Evolutionary conservation across 768 basidiomycete genomes (phyloP).

Genomic region (Neoboletus subvelutipes): DNA sequence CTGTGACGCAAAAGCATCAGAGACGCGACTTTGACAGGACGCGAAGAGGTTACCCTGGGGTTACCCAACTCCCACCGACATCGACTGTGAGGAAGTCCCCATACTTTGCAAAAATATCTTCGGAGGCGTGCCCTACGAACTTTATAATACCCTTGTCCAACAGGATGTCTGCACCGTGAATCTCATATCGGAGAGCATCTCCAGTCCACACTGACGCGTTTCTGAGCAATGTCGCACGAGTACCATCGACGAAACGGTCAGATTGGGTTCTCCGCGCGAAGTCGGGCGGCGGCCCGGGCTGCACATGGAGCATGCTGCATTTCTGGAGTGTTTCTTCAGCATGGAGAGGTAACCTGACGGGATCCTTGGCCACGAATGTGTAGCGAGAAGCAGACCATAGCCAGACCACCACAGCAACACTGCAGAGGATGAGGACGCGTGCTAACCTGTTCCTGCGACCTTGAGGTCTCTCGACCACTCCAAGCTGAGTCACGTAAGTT

Average conservation of each 20-base stretch:
- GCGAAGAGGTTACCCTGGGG: constrained; percentile 52
- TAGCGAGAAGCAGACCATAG: constrained; percentile 20
- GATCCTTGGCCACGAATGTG: constrained; percentile 3
- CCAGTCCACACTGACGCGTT: constrained; percentile 60
- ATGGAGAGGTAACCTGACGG: constrained; percentile 29
- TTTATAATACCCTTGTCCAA: constrained; percentile 41
- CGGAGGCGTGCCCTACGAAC: constrained; percentile 42
- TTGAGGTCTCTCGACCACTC: constrained; percentile 12
- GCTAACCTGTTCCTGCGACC: constrained; percentile 12
- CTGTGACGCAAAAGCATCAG: constrained; percentile 27
- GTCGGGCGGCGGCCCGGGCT: constrained; percentile 38
- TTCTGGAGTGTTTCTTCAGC: constrained; percentile 31
- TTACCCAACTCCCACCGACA: constrained; percentile 66
- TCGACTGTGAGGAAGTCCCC: constrained; percentile 55
- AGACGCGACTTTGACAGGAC: constrained; percentile 32
- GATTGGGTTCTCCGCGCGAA: constrained; percentile 36
- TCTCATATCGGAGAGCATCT: constrained; percentile 33
- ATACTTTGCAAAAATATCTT: constrained; percentile 32
- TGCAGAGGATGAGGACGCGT: constrained; percentile 21
- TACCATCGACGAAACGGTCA: constrained; percentile 40
- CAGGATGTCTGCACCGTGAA: constrained; percentile 39
- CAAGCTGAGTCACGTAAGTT: constrained; percentile 5
- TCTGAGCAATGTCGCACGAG: constrained; percentile 38
- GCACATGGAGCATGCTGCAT: constrained; percentile 35
- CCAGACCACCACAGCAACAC: constrained; percentile 14